Evolutionary conservation across 2,329 filamentous ascomycete genomes (phyloP).

Genomic region (Fusarium sp.): DNA sequence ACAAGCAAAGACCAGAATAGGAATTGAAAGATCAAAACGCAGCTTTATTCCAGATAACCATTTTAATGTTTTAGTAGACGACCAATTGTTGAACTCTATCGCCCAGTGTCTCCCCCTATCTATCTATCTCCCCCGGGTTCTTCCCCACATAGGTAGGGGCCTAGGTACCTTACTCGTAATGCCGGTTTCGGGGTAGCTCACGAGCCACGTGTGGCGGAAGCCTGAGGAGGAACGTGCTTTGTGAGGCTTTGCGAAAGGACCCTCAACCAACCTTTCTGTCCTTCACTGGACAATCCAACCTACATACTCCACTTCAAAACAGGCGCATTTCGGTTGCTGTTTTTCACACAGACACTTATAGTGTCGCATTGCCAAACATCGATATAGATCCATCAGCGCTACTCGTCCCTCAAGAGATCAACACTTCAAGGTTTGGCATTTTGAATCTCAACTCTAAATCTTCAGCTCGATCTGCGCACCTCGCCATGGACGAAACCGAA

Average conservation of each 20-base stretch:
- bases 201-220: constrained; percentile 40
- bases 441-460: background rate
- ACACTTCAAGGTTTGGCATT: background rate
- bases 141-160: constrained; percentile 5
- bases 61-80: background rate
- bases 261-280: constrained; percentile 36
- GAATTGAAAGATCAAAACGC: background rate
- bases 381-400: background rate
- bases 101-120: background rate
- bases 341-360: constrained; percentile 21
- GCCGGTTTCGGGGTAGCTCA: constrained; percentile 25
- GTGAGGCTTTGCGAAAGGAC: constrained; percentile 7
- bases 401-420: background rate
- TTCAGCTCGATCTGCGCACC: constrained; percentile 11
- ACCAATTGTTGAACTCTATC: background rate
- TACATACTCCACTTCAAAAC: constrained; percentile 38
- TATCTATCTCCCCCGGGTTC: constrained; percentile 3
- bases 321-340: constrained; percentile 30
- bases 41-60: background rate
- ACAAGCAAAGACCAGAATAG: background rate
- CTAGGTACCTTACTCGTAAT: too few species aligned
- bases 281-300: constrained; percentile 14
- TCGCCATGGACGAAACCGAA: constrained; percentile 78
- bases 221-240: constrained; percentile 29
- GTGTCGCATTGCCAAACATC: constrained; percentile 6